Evolutionary conservation across 345 rosid genomes (phyloP), one percentile per base, ranked within the genome.

Genomic region (rapeseed (Brassica napus)): DNA sequence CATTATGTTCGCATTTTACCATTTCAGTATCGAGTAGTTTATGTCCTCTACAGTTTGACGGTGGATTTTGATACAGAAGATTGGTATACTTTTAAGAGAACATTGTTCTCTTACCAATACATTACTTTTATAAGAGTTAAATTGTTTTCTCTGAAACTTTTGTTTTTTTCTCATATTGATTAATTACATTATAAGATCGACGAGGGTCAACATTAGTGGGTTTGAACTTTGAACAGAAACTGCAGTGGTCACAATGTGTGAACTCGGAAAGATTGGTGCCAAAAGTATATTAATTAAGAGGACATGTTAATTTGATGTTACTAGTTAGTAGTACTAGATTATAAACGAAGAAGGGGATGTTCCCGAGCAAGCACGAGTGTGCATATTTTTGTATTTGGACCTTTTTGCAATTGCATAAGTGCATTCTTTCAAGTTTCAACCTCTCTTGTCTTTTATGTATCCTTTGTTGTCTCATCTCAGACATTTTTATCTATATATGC

Each of bases 321-420:
- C 2, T 12, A 42, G 49, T n/a, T 42, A 4, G n/a, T 35, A 21
- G 31, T 63, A 77, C 35, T 34, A 14, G 49, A 68, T 15, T 32
- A 78, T 52, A 72, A 32, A 68, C 55, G 52, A 68, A 60, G 18
- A 15, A 52, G 57, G 57, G 16, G 67, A 62, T 80, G 79, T 69
- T 80, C 83, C 83, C 79, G 60, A 80, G 83, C 58, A 69, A 74
- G 72, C 79, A 80, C 79, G 79, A 74, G 79, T 60, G 74, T 68
- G 6, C 42, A 16, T 59, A 31, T 57, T 35, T 49, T 74, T 62
- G 78, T 60, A 61, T 73, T 35, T 8, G 57, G 35, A 73, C 57
- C 57, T n/a, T 52, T 52, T 52, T 52, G 21, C 60, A 73, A 72
- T 54, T 67, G 49, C 68, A 65, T 57, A 66, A 23, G 24, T 69